Evolutionary conservation across 352 stramenopile genomes (phyloP), one percentile per base, ranked within the genome.

Genomic region (Globisporangium polare): DNA sequence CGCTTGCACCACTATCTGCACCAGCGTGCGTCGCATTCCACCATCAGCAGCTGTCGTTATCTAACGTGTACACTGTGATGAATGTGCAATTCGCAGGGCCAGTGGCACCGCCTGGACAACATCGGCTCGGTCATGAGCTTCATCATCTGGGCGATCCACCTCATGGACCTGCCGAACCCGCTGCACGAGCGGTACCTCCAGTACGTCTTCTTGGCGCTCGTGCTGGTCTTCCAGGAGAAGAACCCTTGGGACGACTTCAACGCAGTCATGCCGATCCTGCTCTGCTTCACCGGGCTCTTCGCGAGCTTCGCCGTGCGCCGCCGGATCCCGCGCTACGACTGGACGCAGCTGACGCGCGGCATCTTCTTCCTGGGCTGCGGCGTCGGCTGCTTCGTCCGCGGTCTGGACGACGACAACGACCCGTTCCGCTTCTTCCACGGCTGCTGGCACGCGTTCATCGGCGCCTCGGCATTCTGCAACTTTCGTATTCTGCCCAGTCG

Each of bases 51-150:
- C 4, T 39, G 24, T 12, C 33, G 39, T 51, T 46, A 33, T 12
- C 55, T 22, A 27, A 31, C 24, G 26, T 46, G 24, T 49, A 18
- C 39, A n/a, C 45, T 49, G 5, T 29, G 18, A 17, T 8, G 7
- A 17, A 31, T 51, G n/a, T n/a, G 17, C 49, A 27, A 47, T 26
- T 29, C 45, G 20, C 24, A 86, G 81, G 79, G 81, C 1, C 79
- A 92, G 58, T 92, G 83, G 83, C 83, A 92, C 65, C 78, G 80
- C 2, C 73, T 92, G 26, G 83, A 92, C 65, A 92, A 92, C 53
- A 89, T 92, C 46, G 83, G 81, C 60, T 87, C 83, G 63, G 85
- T 91, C 73, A 91, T 90, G 81, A 88, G 79, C 69, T 90, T 92
- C 55, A 66, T 92, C 46, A 75, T 75, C 60, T 91, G 80, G 83